Base-by-base conservation (phyloP, 768 basidiomycete species). In the Crucibulum laeve region DNA sequence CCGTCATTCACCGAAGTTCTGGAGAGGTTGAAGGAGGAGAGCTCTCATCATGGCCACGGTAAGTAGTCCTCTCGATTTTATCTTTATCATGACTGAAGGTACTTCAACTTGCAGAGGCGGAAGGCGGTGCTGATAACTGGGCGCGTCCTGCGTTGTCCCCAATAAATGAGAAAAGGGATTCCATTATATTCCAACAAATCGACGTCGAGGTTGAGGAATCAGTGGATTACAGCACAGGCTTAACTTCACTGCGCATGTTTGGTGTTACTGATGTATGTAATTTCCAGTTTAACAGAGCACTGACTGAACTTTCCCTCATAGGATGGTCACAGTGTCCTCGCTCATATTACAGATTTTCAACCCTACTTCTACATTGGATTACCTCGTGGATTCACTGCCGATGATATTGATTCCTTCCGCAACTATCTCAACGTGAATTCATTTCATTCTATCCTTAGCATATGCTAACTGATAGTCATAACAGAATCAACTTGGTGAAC, bases 311-410 rank as follows among this genome's bases (percentile, higher is more conserved):
- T 44, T 32, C 34, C 23, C 41, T 13, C 18, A 14, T 45, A 94
- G 88, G 73, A 69, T 1, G 95, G 95, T 0, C 79, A 98, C 59
- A 97, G 94, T 44, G 88, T 98, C 1, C 74, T 97, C 13, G 85
- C 84, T 2, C 79, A 86, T 48, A 75, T 99, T 39, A 82, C 74
- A 2, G 81, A 82, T 25, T 97, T 96, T 59, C 63, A 81, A 38
- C 95, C 96, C 0, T 98, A 99, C 63, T 96, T 99, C 63, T 99
- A 92, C 54, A 67, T 98, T 32, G 74, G 90, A 3, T 79, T 84
- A 23, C 96, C 96, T 24, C 78, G 86, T 14, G 93, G 93, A 0
- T 92, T 97, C 51, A 65, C 71, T 23, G 67, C 74, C 24, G 71
- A 76, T 14, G 92, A 97, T 53, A 55, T 86, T 2, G 67, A 66